A percentile compares a stretch with the other conserved stretches of the same genome.
Evolutionary conservation across 805 yeast genomes (phyloP).

Genomic region (Kazachstania taianensis): DNA sequence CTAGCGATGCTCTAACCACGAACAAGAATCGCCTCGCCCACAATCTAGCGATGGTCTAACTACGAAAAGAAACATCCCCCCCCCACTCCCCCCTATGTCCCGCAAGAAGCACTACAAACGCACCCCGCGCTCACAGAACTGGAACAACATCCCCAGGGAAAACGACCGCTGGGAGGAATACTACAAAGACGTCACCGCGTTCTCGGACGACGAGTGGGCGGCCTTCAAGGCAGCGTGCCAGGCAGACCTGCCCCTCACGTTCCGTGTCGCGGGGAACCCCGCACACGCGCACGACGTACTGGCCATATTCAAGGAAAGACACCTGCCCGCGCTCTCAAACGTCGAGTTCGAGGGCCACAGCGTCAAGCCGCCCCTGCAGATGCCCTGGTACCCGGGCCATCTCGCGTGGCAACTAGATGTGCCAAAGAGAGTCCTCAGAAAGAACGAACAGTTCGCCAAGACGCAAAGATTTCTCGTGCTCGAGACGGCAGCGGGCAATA

Average conservation of each 20-base stretch:
- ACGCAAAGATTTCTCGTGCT: conserved; percentile 86
- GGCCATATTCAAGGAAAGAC: conserved; percentile 57
- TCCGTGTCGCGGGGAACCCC: conserved; percentile 87
- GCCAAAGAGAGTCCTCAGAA: conserved; percentile 84
- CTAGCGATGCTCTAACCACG: too few relatives aligned
- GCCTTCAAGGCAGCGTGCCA: conserved; percentile 69
- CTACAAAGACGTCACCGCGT: conserved; percentile 58
- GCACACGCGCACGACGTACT: conserved; percentile 74
- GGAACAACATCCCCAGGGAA: conserved; percentile 66
- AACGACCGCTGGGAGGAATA: conserved; percentile 82
- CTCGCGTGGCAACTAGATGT: conserved; percentile 91
- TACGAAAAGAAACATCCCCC: not conserved
- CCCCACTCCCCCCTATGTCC: too few relatives aligned
- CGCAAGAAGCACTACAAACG: conserved; percentile 3
- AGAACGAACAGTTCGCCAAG: conserved; percentile 70
- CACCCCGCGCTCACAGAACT: conserved; percentile 33
- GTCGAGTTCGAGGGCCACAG: conserved; percentile 61
- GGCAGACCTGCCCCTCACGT: conserved; percentile 76
- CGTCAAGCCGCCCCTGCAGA: conserved; percentile 60
- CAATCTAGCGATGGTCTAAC: not conserved
- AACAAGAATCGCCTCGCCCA: not conserved
- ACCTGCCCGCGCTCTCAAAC: conserved; percentile 57
- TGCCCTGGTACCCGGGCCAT: conserved; percentile 79
- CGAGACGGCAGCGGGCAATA: conserved; percentile 94
- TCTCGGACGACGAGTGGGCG: conserved; percentile 67